Base-by-base conservation (phyloP, 768 basidiomycete genomes). In the Amanita rubescens region DNA sequence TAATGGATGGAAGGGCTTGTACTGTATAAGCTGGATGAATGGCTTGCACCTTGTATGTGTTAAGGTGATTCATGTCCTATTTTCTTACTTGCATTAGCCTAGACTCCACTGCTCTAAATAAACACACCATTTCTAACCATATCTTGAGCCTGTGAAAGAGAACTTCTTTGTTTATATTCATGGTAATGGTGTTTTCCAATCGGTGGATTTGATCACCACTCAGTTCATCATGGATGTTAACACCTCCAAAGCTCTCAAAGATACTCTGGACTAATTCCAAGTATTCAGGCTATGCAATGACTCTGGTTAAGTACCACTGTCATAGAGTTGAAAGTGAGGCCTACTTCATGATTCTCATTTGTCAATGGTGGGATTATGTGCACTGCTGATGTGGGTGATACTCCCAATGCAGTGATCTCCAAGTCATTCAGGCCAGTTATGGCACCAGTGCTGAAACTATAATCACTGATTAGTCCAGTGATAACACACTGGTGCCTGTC, bases 141-240 rank as follows among this genome's bases (percentile, higher is more conserved):
- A 42, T 42, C 39, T 6, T 12, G n/a, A 42, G 20, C 7, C 20
- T 10, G 56, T 65, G 63, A 52, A 71, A 73, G 9, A 5, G 20
- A 0, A 24, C 5, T 53, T 67, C 64, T 3, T 62, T 41, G 22
- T 41, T 37, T n/a, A 14, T 10, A 30, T 32, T 45, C 58, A 71
- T 19, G 15, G 67, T 72, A 59, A 72, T 63, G 10, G 66, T 60
- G 43, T 71, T 69, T 37, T 62, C 60, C 17, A 71, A 60, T 68
- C n/a, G n/a, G n/a, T n/a, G n/a, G n/a, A n/a, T n/a, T n/a, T n/a
- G n/a, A n/a, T n/a, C n/a, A n/a, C n/a, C 69, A 41, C 65, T 60
- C 12, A 71, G 44, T 9, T 64, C 60, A 1, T 60, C 58, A 14
- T 14, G 8, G 43, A 2, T 19, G n/a, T 47, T 47, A 32, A 47